Evolutionary conservation across 2,329 filamentous ascomycete species (phyloP).

Genomic region (Cytospora mali): DNA sequence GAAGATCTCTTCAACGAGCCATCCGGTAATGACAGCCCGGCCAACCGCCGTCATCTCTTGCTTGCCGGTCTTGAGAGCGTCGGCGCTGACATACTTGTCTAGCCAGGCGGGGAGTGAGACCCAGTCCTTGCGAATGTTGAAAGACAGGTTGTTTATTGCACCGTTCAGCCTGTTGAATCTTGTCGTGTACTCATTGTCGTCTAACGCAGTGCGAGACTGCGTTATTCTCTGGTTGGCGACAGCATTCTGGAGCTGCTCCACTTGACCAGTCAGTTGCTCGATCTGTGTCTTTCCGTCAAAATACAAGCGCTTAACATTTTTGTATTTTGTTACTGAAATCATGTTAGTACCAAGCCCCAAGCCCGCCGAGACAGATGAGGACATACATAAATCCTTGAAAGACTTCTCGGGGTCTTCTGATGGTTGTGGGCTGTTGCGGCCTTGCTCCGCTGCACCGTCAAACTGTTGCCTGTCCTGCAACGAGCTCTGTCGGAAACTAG

Average conservation of each 20-base stretch:
- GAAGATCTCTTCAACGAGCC: conserved; percentile 90
- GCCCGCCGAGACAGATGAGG: conserved; percentile 18
- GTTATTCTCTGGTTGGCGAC: conserved; percentile 94
- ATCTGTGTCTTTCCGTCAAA: conserved; percentile 95
- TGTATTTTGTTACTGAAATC: conserved; percentile 84
- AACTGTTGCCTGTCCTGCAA: conserved; percentile 45
- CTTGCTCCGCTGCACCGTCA: conserved; percentile 51
- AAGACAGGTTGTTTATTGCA: conserved; percentile 90
- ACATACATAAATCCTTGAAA: conserved; percentile 60
- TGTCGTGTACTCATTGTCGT: conserved; percentile 90
- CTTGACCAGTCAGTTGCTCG: conserved; percentile 81
- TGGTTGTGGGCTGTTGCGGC: conserved; percentile 61
- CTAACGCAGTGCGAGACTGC: conserved; percentile 88
- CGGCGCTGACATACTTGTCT: conserved; percentile 75
- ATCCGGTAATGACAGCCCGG: conserved; percentile 82
- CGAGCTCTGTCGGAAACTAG: conserved; percentile 45
- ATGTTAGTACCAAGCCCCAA: conserved; percentile 28
- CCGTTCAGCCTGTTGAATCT: conserved; percentile 91
- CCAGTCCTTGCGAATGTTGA: conserved; percentile 97
- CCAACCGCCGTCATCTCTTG: conserved; percentile 98
- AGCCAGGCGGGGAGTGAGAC: conserved; percentile 79
- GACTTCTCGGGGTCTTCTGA: conserved; percentile 54
- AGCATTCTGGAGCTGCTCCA: conserved; percentile 96
- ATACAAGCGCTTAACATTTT: conserved; percentile 96
- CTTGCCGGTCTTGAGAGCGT: conserved; percentile 83